Conservation (phyloP, 306 rosid species). For the Vigna nakashimae region DNA sequence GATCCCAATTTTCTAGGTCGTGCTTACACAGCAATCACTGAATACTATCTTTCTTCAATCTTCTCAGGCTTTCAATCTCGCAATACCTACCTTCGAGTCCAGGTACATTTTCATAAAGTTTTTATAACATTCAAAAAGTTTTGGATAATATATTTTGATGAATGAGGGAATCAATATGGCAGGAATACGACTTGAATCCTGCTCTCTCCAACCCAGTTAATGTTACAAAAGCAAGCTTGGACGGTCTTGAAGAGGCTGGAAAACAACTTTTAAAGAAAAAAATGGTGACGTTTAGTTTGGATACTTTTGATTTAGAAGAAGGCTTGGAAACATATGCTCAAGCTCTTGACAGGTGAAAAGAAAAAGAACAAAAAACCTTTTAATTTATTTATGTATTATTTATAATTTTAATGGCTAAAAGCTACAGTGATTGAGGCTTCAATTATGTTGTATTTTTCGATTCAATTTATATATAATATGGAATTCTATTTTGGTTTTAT, state of each 20-base stretch:
- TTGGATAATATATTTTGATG: too few relatives aligned
- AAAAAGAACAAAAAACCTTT: too few relatives aligned
- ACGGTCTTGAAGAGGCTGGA: neutral
- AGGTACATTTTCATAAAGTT: neutral
- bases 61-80: neutral
- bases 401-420: too few relatives aligned
- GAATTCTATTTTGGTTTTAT: neutral
- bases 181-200: neutral
- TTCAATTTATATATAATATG: neutral
- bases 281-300: neutral
- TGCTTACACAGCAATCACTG: neutral
- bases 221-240: neutral
- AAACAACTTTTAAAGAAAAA: neutral
- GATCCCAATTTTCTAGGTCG: too few relatives aligned
- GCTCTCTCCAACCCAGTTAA: fast-evolving
- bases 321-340: neutral
- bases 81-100: neutral
- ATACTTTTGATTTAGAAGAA: neutral
- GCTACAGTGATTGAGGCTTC: too few relatives aligned
- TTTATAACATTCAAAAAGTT: too few relatives aligned
- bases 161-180: neutral
- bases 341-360: neutral
- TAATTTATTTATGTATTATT: too few relatives aligned
- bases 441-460: too few relatives aligned
- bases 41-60: neutral